Percentiles rank a stretch among this genome's conserved stretches.
Evolutionary conservation across 148 eudicot genomes (phyloP).

Genomic region (Simmondsia chinensis): DNA sequence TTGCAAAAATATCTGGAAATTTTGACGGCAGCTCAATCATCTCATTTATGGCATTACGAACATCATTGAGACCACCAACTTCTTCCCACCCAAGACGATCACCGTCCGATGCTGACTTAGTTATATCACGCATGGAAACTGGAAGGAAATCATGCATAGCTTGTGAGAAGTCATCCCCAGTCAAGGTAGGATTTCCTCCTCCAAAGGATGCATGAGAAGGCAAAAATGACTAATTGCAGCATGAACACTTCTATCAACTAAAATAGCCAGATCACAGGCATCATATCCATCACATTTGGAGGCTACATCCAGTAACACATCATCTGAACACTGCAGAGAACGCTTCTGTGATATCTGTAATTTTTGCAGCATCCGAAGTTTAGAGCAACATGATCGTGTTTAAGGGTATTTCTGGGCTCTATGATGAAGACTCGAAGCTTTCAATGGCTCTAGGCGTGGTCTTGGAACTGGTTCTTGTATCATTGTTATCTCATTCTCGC

Average conservation of each 20-base stretch:
- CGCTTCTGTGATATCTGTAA: too few relatives aligned
- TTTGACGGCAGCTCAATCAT: slow-evolving; percentile 96
- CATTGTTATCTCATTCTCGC: too few relatives aligned
- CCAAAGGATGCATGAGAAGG: slow-evolving; percentile 32
- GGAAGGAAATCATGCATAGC: slow-evolving; percentile 91
- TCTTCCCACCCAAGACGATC: slow-evolving; percentile 93
- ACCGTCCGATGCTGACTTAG: slow-evolving; percentile 60
- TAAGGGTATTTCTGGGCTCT: too few relatives aligned
- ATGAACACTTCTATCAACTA: slow-evolving; percentile 84
- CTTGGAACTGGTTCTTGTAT: too few relatives aligned
- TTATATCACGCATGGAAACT: slow-evolving; percentile 89
- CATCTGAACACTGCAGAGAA: slow-evolving; percentile 49
- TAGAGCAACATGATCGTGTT: too few relatives aligned
- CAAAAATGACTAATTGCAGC: slow-evolving; percentile 62
- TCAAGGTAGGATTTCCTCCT: slow-evolving; percentile 43
- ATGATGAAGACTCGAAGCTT: too few relatives aligned
- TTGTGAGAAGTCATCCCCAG: slow-evolving; percentile 61
- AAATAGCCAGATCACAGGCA: slow-evolving; percentile 80
- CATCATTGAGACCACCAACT: slow-evolving; percentile 87
- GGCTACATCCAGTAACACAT: slow-evolving; percentile 43
- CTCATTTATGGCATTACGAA: slow-evolving; percentile 76
- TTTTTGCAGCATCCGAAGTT: too few relatives aligned
- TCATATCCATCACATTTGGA: slow-evolving; percentile 77
- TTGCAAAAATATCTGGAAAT: slow-evolving; percentile 72
- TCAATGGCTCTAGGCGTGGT: too few relatives aligned